Base-by-base conservation (phyloP, 208 protist genomes). In the Trypanosoma lewisi region DNA sequence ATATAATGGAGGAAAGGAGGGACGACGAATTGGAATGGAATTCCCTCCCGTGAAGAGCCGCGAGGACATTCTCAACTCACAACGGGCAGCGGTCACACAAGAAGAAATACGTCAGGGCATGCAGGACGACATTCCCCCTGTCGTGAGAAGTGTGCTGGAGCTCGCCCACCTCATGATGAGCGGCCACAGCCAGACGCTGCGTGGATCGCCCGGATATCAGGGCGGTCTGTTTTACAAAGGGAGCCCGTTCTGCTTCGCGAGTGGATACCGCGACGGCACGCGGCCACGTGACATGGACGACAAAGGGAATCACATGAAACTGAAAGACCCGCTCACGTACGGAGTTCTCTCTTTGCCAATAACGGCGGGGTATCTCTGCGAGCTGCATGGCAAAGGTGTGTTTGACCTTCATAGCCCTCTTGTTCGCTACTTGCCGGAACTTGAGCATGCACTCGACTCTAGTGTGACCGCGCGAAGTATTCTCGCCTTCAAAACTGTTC, bases 141-240 rank as follows among this genome's bases (percentile, higher is more conserved):
- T 91, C 33, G 85, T 95, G 23, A 82, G 88, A 34, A 92, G 85
- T 63, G 80, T 95, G 14, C 59, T 95, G 60, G 83, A 92, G 76
- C 66, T 92, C 2, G 59, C 83, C 2, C 83, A 92, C 44, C 68
- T 91, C 7, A 88, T 84, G 61, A 80, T 91, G 83, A 90, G 76
- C 49, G 83, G 80, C 11, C 83, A 91, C 73, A 92, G 85, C 60
- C 85, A 89, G 47, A 86, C 69, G 62, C 77, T 92, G 33, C 75
- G 78, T 2, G 88, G 81, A 8, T 47, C 85, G 11, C 85, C 88
- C 3, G 88, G 88, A 6, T 91, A 86, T 67, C 78, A 89, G 36
- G 85, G 85, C 11, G 88, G 88, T 9, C 75, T 94, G 7, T 91
- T 91, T 51, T 87, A 91, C 67, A 73, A 80, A 28, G 85, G 85